These are phyloP conservation scores for Fusarium chaquense DNA, from an alignment of 2,329 filamentous ascomycete genomes.

Conservation along the genomic window DNA sequence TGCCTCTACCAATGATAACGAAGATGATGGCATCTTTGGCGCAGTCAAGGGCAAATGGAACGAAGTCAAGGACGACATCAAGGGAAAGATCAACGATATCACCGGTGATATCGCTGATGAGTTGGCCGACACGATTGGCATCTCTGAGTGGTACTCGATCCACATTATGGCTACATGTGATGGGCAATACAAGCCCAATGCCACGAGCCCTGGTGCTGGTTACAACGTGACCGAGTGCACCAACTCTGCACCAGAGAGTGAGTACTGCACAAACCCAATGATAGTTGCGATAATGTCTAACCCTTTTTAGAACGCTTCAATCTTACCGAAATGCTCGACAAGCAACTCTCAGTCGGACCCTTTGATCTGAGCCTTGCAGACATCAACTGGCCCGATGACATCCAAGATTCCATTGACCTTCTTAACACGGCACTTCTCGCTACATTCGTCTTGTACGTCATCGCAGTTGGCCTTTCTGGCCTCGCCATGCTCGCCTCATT, in stretches of 20 bases:
- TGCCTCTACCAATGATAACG: slow-evolving; percentile 43
- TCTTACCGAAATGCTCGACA: slow-evolving; percentile 60
- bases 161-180: slow-evolving; percentile 63
- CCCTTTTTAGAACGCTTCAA: slow-evolving; percentile 56
- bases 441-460: slow-evolving; percentile 62
- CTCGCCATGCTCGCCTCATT: slow-evolving; percentile 58
- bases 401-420: slow-evolving; percentile 62
- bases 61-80: slow-evolving; percentile 52
- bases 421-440: slow-evolving; percentile 63
- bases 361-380: slow-evolving; percentile 59
- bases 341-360: slow-evolving; percentile 60
- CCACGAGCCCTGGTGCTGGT: slow-evolving; percentile 52
- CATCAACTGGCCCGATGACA: slow-evolving; percentile 58
- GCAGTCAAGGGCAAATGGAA: slow-evolving; percentile 48
- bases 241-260: slow-evolving; percentile 54
- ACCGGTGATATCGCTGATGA: slow-evolving; percentile 56
- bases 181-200: slow-evolving; percentile 60
- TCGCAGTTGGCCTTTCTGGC: slow-evolving; percentile 58
- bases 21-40: slow-evolving; percentile 49
- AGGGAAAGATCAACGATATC: slow-evolving; percentile 56
- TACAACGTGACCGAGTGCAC: slow-evolving; percentile 62
- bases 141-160: slow-evolving; percentile 65
- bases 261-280: slow-evolving; percentile 25
- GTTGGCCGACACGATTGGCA: slow-evolving; percentile 58
- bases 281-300: slow-evolving; percentile 3